phyloP scores from a whole-genome alignment of 306 rosid genomes.

The Rosa multiflora region DNA sequence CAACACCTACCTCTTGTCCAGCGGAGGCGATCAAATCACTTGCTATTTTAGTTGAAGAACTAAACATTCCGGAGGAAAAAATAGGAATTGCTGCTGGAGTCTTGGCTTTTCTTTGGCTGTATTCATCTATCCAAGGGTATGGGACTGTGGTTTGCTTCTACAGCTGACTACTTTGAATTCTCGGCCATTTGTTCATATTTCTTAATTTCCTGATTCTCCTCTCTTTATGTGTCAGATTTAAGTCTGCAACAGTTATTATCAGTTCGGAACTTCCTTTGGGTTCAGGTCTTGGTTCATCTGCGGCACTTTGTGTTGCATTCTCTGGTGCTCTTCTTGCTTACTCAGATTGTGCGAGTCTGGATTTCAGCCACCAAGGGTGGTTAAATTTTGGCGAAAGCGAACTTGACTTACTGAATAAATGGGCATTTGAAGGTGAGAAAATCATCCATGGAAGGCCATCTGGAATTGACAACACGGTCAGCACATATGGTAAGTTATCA shows the following conservation, averaged over 20 bases:
- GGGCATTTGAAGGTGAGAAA: constrained; percentile 99
- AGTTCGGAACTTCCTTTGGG: constrained; percentile 91
- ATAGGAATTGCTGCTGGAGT: constrained; percentile 69
- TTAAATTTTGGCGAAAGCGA: constrained; percentile 51
- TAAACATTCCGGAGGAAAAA: constrained; percentile 63
- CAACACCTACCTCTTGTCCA: constrained; percentile 60
- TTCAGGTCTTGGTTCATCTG: constrained; percentile 94
- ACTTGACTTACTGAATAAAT: constrained; percentile 72
- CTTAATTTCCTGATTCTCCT: constrained; percentile 16
- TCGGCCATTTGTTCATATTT: neutral
- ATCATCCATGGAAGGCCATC: constrained; percentile 95
- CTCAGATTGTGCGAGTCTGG: constrained; percentile 56
- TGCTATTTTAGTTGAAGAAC: constrained; percentile 61
- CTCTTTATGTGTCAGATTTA: constrained; percentile 47
- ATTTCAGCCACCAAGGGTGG: constrained; percentile 67
- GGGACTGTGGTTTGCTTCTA: constrained; percentile 11
- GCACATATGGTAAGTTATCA: constrained; percentile 71
- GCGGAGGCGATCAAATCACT: constrained; percentile 55
- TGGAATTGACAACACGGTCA: constrained; percentile 93
- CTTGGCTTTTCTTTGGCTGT: constrained; percentile 88
- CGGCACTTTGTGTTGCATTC: constrained; percentile 75
- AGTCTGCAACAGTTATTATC: constrained; percentile 77
- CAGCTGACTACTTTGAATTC: neutral
- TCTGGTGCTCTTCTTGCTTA: constrained; percentile 70
- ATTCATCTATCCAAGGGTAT: constrained; percentile 77